These are phyloP conservation scores for Rosa rugosa DNA, from an alignment of 306 rosid species.

Conservation along the genomic window DNA sequence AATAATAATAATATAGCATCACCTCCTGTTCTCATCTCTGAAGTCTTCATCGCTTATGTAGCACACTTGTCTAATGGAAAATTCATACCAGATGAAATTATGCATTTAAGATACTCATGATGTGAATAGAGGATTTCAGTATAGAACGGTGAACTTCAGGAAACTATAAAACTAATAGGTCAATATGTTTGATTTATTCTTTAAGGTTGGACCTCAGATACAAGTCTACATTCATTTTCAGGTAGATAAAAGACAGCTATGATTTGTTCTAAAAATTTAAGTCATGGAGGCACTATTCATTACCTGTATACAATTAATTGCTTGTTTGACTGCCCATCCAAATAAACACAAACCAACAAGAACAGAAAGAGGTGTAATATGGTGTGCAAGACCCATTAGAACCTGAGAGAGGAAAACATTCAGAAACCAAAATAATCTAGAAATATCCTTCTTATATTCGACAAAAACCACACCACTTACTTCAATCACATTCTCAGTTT, in stretches of 20 bases:
- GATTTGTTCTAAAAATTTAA: not conserved
- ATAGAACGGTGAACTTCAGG: not conserved
- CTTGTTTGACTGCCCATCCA: conserved; percentile 96
- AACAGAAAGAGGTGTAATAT: conserved; percentile 49
- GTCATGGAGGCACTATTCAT: not conserved
- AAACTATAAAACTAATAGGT: not conserved
- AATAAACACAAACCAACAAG: conserved; percentile 57
- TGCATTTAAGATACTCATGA: not conserved
- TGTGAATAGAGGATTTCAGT: not conserved
- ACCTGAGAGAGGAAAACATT: conserved; percentile 53
- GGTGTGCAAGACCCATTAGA: conserved; percentile 45
- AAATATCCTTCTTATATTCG: conserved; percentile 12
- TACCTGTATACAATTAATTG: conserved; percentile 87
- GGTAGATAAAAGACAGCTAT: not conserved
- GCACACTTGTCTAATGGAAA: not conserved
- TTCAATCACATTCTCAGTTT: conserved; percentile 58
- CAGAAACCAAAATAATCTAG: conserved; percentile 25
- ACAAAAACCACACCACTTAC: conserved; percentile 46
- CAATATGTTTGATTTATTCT: not conserved
- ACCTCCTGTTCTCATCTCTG: not conserved
- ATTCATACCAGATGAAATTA: not conserved
- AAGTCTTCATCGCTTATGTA: not conserved
- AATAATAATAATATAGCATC: not conserved
- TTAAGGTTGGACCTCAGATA: not conserved
- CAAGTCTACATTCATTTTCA: not conserved